Evolutionary conservation across 805 yeast genomes (phyloP), one percentile per base, ranked within the genome.

Genomic region (Dipodascopsis tothii): DNA sequence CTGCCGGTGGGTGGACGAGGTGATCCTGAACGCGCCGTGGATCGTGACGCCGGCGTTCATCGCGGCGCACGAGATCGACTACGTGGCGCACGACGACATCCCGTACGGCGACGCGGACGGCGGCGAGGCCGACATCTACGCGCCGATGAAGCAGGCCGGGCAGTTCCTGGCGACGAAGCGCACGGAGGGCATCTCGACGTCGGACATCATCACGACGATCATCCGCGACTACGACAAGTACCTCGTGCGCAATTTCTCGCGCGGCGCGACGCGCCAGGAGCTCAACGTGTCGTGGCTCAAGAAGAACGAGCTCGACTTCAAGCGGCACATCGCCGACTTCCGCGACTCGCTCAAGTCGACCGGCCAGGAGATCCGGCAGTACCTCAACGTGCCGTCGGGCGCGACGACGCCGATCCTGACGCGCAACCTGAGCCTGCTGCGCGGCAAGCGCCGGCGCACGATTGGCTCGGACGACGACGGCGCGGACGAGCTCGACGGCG

Each of bases 1-100:
- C 65, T 92, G 98, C 64, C 78, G 72, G 57, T 92, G 98, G 98
- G 98, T 92, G 20, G 97, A 92, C 62, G 97, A 92, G 63, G 97
- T 92, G 22, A 72, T 92, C 43, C 87, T 90, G 22, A 71, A 84
- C 62, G 95, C 96, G 1, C 98, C 98, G 11, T 92, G 98, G 98
- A 76, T 83, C 55, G 87, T 92, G 21, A 82, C 87, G 2, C 77
- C 86, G 43, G 86, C 81, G 36, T 92, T 92, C 57, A 65, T 92
- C 53, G 69, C 69, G 38, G 65, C 81, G 55, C 95, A 92, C 65
- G 69, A 78, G 43, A 86, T 92, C 54, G 98, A 92, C 63, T 92
- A 86, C 58, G 96, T 90, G 48, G 98, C 98, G 2, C 98, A 92
- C 64, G 98, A 92, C 67, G 97, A 92, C 64, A 69, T 86, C 50